phyloP scores from a whole-genome alignment of 176 grass and related monocot genomes.

The Aegilops longissima region DNA sequence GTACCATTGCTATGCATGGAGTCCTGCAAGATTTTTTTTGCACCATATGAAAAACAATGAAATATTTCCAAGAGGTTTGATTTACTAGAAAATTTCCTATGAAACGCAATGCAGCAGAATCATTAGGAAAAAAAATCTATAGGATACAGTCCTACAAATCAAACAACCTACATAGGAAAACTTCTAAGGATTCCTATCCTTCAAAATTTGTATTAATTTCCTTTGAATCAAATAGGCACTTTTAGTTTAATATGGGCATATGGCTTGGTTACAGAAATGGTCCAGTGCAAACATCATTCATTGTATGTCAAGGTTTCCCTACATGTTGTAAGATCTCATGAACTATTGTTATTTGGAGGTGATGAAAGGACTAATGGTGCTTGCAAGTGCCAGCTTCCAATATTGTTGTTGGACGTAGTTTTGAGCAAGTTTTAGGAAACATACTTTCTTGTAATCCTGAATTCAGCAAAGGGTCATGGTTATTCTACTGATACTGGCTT shows the following conservation, averaged over 20 bases:
- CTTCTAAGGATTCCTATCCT: background rate
- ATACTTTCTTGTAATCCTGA: background rate
- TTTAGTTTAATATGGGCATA: background rate
- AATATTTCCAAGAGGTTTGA: background rate
- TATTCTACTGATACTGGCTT: constrained; percentile 1
- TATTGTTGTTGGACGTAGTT: constrained; percentile 4
- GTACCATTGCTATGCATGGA: background rate
- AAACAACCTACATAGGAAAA: background rate
- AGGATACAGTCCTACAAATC: background rate
- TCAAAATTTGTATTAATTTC: background rate
- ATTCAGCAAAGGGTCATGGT: constrained; percentile 1
- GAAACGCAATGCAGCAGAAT: background rate
- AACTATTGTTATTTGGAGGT: background rate
- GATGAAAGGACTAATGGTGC: background rate
- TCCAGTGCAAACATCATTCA: background rate
- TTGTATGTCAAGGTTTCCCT: background rate
- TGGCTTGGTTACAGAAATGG: background rate
- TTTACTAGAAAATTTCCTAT: background rate
- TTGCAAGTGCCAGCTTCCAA: background rate
- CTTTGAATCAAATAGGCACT: background rate
- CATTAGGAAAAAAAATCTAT: background rate
- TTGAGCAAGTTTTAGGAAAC: background rate
- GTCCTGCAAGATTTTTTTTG: background rate
- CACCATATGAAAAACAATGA: background rate
- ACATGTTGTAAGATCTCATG: constrained; percentile 2